Evolutionary conservation across 805 yeast species (phyloP).

Genomic region (Candida boidinii): DNA sequence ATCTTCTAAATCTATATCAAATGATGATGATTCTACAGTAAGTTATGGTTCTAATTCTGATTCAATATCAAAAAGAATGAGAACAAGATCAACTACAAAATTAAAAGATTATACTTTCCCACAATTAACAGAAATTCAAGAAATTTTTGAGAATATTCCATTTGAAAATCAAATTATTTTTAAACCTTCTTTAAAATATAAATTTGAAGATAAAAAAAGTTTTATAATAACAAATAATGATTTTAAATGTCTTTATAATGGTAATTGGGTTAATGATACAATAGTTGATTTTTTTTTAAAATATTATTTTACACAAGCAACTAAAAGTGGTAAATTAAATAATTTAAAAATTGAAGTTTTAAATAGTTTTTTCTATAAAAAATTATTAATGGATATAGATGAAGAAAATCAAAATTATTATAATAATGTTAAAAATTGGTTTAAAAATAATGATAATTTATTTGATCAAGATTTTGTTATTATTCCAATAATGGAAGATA

Average conservation of each 20-base stretch:
- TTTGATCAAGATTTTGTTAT: conserved; percentile 52
- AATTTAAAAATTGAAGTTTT: conserved; percentile 42
- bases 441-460: conserved; percentile 50
- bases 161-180: conserved; percentile 21
- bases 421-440: conserved; percentile 68
- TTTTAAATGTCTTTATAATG: conserved; percentile 67
- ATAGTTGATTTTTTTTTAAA: conserved; percentile 78
- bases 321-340: conserved; percentile 18
- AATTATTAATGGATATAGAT: conserved; percentile 30
- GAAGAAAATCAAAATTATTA: conserved; percentile 33
- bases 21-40: no score
- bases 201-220: conserved; percentile 43
- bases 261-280: conserved; percentile 85
- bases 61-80: conserved; percentile 1
- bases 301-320: conserved; percentile 33
- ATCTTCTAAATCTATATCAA: no score
- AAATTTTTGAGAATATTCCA: conserved; percentile 21
- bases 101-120: no score
- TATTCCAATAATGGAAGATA: conserved; percentile 71
- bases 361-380: conserved; percentile 78
- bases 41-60: no score
- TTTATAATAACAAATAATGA: conserved; percentile 61
- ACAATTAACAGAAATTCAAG: conserved; percentile 16
- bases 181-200: conserved; percentile 32
- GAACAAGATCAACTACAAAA: neutral